These are phyloP conservation scores for Laguncularia racemosa DNA, from an alignment of 345 rosid genomes.

Conservation along the genomic window DNA sequence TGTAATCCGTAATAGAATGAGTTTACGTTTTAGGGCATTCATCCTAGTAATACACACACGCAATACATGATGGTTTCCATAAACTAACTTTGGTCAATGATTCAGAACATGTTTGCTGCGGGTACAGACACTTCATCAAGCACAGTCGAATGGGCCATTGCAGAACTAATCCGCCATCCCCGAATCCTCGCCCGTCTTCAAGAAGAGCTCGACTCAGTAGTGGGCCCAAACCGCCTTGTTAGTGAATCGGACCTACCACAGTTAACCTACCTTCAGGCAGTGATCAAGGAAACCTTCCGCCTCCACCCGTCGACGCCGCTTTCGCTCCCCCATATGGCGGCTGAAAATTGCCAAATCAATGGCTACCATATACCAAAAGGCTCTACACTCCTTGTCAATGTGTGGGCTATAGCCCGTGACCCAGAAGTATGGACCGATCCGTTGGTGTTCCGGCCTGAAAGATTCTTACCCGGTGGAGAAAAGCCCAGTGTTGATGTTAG, in stretches of 20 bases:
- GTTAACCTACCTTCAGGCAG: slow-evolving; percentile 62
- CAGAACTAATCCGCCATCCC: slow-evolving; percentile 79
- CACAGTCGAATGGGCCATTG: slow-evolving; percentile 87
- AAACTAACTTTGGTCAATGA: not conserved
- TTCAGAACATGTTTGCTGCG: slow-evolving; percentile 69
- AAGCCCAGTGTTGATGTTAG: slow-evolving; percentile 47
- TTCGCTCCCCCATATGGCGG: slow-evolving; percentile 60
- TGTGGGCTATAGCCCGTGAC: slow-evolving; percentile 89
- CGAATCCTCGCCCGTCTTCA: slow-evolving; percentile 31
- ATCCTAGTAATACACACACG: too few species aligned
- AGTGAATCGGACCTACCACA: slow-evolving; percentile 42
- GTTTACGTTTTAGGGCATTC: too few species aligned
- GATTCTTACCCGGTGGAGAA: slow-evolving; percentile 69
- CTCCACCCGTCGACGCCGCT: slow-evolving; percentile 83
- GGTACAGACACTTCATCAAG: slow-evolving; percentile 95
- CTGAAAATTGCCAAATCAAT: slow-evolving; percentile 66
- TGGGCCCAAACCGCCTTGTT: slow-evolving; percentile 45
- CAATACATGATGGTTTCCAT: too few species aligned
- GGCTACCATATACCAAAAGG: slow-evolving; percentile 70
- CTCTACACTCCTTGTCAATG: slow-evolving; percentile 50
- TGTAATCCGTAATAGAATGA: too few species aligned
- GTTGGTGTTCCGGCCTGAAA: slow-evolving; percentile 50
- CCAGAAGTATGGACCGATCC: slow-evolving; percentile 66
- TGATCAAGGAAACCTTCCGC: slow-evolving; percentile 73
- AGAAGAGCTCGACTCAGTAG: slow-evolving; percentile 53